Base-by-base conservation (phyloP, 2,329 filamentous ascomycete genomes). In the Ambrosiella beaveri region DNA sequence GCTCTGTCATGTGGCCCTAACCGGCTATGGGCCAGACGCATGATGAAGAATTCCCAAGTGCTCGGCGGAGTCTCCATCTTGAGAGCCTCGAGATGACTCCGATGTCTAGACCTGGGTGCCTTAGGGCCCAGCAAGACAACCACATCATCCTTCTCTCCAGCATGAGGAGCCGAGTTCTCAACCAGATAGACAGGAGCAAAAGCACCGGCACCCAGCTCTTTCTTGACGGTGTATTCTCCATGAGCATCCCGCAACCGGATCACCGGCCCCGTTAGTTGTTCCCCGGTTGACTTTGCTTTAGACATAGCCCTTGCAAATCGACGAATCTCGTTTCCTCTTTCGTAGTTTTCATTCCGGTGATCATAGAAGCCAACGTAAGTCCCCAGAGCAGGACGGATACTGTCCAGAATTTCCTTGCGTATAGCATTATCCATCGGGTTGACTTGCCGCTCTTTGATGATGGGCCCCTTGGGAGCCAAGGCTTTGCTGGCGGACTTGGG, bases 1-100 rank as follows among this genome's bases (percentile, higher is more conserved):
- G 85, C 84, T 12, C 91, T 82, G 61, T 85, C 73, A 37, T 78
- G 79, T 0, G 84, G 76, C 0, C 84, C 85, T 0, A 98, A 75
- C 0, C 93, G 85, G 19, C 79, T 74, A 62, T 91, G 87, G 1
- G 86, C 82, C 58, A 88, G 80, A 1, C 88, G 84, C 74, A 97
- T 88, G 70, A 98, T 94, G 71, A 95, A 86, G 67, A 97, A 98
- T 67, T 98, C 93, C 93, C 93, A 98, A 0, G 86, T 77, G 3
- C 83, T 85, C 0, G 91, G 87, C 0, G 90, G 88, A 38, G 85
- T 80, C 71, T 98, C 93, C 81, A 95, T 90, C 71, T 98, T 98
- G 64, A 98, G 76, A 1, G 93, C 93, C 69, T 96, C 89, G 3
- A 93, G 75, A 1, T 73, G 62, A 49, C 73, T 73, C 47, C 86